Conservation (phyloP, 352 stramenopile species). For the Pythium vanterpoolii region DNA sequence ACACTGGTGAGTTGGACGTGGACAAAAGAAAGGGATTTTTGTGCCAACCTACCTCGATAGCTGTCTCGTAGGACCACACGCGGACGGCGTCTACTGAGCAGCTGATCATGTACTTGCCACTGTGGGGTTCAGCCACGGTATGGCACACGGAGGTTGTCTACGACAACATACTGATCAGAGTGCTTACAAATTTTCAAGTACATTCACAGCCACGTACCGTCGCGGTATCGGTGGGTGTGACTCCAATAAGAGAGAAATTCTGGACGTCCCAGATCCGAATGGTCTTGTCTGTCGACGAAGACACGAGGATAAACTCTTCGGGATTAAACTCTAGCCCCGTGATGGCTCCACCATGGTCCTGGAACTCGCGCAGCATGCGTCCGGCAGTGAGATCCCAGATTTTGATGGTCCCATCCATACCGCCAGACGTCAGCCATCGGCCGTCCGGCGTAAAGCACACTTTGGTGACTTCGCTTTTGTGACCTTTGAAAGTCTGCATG, state of each 20-base stretch:
- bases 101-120: slow-evolving; percentile 75
- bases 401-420: slow-evolving; percentile 67
- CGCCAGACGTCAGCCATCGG: slow-evolving; percentile 79
- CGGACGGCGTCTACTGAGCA: slow-evolving; percentile 74
- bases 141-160: slow-evolving; percentile 83
- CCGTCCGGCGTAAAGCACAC: slow-evolving; percentile 81
- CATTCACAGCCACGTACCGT: slow-evolving; percentile 33
- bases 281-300: slow-evolving; percentile 67
- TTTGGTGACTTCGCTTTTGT: slow-evolving; percentile 69
- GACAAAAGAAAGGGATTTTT: neutral
- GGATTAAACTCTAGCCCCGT: slow-evolving; percentile 83
- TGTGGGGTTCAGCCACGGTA: slow-evolving; percentile 70
- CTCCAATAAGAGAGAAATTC: slow-evolving; percentile 72
- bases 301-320: slow-evolving; percentile 85
- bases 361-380: slow-evolving; percentile 71
- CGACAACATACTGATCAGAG: neutral
- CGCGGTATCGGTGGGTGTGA: slow-evolving; percentile 75
- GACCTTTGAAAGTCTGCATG: slow-evolving; percentile 86
- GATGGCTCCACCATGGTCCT: slow-evolving; percentile 70
- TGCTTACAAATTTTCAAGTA: neutral
- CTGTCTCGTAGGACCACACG: slow-evolving; percentile 83
- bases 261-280: slow-evolving; percentile 88
- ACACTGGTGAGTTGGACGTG: no score
- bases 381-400: slow-evolving; percentile 85
- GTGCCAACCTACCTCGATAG: slow-evolving; percentile 50